Conservation (phyloP, 306 rosid genomes). For the Cajanus cajan region DNA sequence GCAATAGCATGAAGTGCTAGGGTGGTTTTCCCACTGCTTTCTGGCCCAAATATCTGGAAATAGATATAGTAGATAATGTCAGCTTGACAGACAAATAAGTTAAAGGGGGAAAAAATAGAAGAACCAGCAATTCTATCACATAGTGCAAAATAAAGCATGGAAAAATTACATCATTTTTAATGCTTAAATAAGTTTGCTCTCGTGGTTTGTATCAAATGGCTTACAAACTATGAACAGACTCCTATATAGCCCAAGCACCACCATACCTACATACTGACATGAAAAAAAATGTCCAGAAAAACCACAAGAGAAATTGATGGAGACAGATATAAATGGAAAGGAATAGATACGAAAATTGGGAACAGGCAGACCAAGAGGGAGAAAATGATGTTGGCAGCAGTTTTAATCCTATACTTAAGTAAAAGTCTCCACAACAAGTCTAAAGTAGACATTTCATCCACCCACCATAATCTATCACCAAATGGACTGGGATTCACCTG, state of each 20-base stretch:
- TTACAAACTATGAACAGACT: neutral
- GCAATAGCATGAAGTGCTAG: constrained; percentile 97
- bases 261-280: neutral
- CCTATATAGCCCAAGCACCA: neutral
- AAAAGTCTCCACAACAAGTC: neutral
- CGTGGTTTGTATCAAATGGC: neutral
- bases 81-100: neutral
- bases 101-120: neutral
- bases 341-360: neutral
- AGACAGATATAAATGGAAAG: neutral
- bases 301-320: neutral
- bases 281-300: neutral
- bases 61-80: constrained; percentile 21
- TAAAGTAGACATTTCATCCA: neutral
- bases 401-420: neutral
- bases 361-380: neutral
- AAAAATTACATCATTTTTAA: constrained; percentile 5
- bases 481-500: neutral
- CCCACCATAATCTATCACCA: neutral
- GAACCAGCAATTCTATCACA: neutral
- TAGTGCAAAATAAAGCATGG: neutral
- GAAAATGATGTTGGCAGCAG: neutral
- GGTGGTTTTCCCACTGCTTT: constrained; percentile 99
- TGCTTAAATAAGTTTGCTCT: neutral
- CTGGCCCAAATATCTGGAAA: constrained; percentile 90